Percentiles rank a stretch among this genome's conserved stretches.
Conservation (phyloP, 129 eudicot genomes). For the Tagetes patula region DNA sequence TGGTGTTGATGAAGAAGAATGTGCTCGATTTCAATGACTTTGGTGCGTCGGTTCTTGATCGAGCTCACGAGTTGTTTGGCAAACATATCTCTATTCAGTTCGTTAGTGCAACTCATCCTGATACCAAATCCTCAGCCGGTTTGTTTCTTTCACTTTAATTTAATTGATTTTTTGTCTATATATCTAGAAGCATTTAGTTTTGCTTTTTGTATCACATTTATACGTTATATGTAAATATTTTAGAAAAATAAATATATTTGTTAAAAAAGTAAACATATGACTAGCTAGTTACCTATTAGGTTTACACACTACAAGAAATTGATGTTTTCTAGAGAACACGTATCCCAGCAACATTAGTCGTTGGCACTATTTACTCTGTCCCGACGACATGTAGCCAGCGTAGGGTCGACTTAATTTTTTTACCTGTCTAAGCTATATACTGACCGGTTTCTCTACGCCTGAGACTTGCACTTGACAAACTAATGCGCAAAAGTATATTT, state of each 20-base stretch:
- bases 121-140: slow-evolving; percentile 21
- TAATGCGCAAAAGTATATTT: no score
- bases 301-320: no score
- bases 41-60: slow-evolving; percentile 43
- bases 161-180: not conserved
- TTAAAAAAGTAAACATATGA: no score
- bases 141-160: not conserved
- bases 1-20: slow-evolving; percentile 56
- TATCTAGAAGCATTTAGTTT: not conserved
- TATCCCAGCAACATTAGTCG: no score
- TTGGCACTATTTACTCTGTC: no score
- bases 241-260: not conserved
- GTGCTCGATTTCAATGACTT: slow-evolving; percentile 44
- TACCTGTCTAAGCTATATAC: no score
- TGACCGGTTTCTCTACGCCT: no score
- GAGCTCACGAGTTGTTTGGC: slow-evolving; percentile 41
- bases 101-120: slow-evolving; percentile 39
- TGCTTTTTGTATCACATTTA: not conserved
- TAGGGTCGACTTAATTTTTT: no score
- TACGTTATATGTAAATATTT: not conserved
- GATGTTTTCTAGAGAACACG: no score
- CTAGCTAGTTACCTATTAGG: no score
- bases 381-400: no score
- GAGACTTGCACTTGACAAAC: no score
- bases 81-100: slow-evolving; percentile 44